Base-by-base conservation (phyloP, 805 yeast genomes). In the Yamadazyma phyllophila region DNA sequence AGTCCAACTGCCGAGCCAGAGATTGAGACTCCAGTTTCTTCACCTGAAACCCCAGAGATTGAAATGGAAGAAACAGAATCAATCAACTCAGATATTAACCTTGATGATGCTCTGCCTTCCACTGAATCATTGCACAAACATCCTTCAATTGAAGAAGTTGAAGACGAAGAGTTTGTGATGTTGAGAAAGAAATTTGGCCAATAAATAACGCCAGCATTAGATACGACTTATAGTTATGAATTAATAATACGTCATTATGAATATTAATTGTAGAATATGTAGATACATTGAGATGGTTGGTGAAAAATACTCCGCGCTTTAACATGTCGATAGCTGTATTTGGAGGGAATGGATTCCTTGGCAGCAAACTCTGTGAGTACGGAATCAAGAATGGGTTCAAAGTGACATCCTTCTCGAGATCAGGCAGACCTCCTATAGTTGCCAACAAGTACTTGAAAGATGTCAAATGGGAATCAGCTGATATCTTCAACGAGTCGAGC, bases 311-410 rank as follows among this genome's bases (percentile, higher is more conserved):
- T n/a, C 20, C 11, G 36, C 11, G 16, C 36, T 15, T n/a, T 33
- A 15, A 14, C 10, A 62, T 53, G 58, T 64, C 68, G 46, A 67
- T 63, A 51, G 80, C 88, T 3, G 88, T 90, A 0, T 80, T 90
- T 57, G 98, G 98, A 13, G 97, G 97, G 0, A 81, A 80, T 53
- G 97, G 97, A 7, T 88, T 88, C 59, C 62, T 91, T 47, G 90
- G 96, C 10, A 62, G 63, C 43, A 69, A 68, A 49, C 81, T 91
- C 7, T 87, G 95, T 58, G 83, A 83, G 58, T 73, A 75, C 2
- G 95, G 85, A 0, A 63, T 86, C 1, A 65, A 62, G 16, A 62
- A 77, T 14, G 95, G 95, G 0, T 80, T 73, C 61, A 61, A 75
- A 9, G 96, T 90, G 4, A 73, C 82, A 0, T 79, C 95, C 0